Base-by-base conservation (phyloP, 75 land plant genomes). In the Isoetes taiwanensis region DNA sequence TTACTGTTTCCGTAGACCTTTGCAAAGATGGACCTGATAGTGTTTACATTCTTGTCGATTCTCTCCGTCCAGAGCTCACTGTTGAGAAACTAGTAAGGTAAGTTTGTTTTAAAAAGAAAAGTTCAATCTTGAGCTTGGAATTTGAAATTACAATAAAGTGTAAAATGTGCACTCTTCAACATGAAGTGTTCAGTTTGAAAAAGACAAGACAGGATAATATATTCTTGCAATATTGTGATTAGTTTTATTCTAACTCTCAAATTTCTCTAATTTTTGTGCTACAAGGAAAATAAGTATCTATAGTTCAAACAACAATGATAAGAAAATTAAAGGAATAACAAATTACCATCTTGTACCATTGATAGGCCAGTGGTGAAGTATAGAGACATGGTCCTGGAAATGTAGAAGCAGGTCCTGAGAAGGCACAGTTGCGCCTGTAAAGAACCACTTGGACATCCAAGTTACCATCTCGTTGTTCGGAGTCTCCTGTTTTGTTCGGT, bases 311-410 rank as follows among this genome's bases (percentile, higher is more conserved):
- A 37, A 9, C 11, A 9, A 37, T 9, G 38, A 37, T 9, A 37
- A 14, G 38, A 37, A 37, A 37, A 37, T 9, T 14, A 37, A 37
- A 37, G 14, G 38, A 14, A 37, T 9, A 37, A 14, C 11, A 37
- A 14, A 37, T 9, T 14, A 14, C 9, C 11, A 37, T 9, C 9
- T 9, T 14, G 50, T 46, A 19, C 50, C 50, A n/a, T n/a, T 46
- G 50, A 46, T 19, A 23, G 25, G 50, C 50, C 50, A 46, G 23
- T 46, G 50, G 23, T 46, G 6, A 6, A 46, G 50, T 19, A 46
- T 46, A 16, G 50, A 46, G 16, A 46, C 50, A 46, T 46, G 25
- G 25, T 46, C 50, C 50, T 46, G 50, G 23, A 46, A 46, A 23
- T 46, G 23, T 19, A 46, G 50, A 4, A 46, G 50, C 50, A 46